Base-by-base conservation (phyloP, 805 yeast species). In the Suhomyces sp. region DNA sequence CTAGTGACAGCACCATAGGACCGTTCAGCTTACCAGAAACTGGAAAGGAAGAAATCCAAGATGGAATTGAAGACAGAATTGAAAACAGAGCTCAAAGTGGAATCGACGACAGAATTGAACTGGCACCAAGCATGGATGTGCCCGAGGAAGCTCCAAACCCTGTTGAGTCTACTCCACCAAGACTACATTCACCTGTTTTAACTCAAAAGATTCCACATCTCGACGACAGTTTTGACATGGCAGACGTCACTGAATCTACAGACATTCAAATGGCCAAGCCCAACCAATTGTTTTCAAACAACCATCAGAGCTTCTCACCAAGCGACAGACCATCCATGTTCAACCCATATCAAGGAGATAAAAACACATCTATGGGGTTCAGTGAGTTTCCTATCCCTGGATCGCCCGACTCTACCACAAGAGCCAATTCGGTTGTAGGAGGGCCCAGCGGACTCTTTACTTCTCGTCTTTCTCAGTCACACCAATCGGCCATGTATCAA, bases 331-430 rank as follows among this genome's bases (percentile, higher is more conserved):
- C 50, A 19, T 62, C 67, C 2, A 60, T 61, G 59, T 66, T 65
- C 50, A 60, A 66, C 47, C 71, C 74, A 3, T 70, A 63, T 53
- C 70, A 66, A 44, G 57, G 50, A 5, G 59, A 52, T 10, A 49
- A 38, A 33, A 47, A 47, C 33, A 42, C 45, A 17, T 48, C 40
- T 12, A 51, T 62, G 36, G 65, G 66, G 15, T 70, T 72, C 46
- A 72, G 68, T 35, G 78, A 72, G 48, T 75, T 74, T 59, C 75
- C 80, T 3, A 74, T 74, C 24, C 80, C 80, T 4, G 77, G 77
- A 1, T 70, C 78, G 0, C 80, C 80, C 1, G 80, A 75, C 23
- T 61, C 62, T 48, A 72, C 79, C n/a, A 74, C 77, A 1, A 54
- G 80, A 49, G 79, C 78, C 23, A 74, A 75, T 54, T 74, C 79